Evolutionary conservation across 257 asterid genomes (phyloP), one percentile per base, ranked within the genome.

Genomic region (Jaltomata sinuosa): DNA sequence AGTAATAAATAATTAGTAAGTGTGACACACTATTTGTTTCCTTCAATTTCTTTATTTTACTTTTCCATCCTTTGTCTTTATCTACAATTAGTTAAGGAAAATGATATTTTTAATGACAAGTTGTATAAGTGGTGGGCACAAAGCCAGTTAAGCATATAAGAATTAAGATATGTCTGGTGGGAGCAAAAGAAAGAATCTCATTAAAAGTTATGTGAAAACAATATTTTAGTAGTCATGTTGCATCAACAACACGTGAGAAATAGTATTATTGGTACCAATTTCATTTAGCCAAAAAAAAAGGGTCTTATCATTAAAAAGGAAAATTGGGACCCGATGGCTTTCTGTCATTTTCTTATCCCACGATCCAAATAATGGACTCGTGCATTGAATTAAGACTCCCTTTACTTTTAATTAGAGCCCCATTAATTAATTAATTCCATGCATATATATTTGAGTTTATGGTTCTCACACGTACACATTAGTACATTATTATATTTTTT

Each of bases 201-300:
- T 11, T 31, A 21, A 12, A n/a, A 54, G 16, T 54, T 3, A 21
- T 7, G 36, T 21, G 50, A 67, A 80, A n/a, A 1, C 45, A 81
- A 4, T 54, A 81, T 22, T 36, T 36, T 29, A 55, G 9, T 34
- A 57, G 22, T 15, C 71, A 54, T 27, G 69, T 12, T 78, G 76
- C 86, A 83, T 57, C 50, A 67, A 72, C 0, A 54, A 85, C 89
- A 87, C 89, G 83, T 85, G 86, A 22, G 52, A 27, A 74, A 22
- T 38, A 2, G 3, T 21, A 42, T 31, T 12, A 45, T 62, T 42
- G 49, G 0, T 82, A 15, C 61, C 54, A 61, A 11, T 0, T 34
- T 19, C 55, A 42, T 84, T 84, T 19, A 42, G 16, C 40, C 5
- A 25, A 67, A 67, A 2, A 61, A 61, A 12, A 16, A 45, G 47